phyloP scores from a whole-genome alignment of 257 asterid genomes.

The Scutellaria barbata region DNA sequence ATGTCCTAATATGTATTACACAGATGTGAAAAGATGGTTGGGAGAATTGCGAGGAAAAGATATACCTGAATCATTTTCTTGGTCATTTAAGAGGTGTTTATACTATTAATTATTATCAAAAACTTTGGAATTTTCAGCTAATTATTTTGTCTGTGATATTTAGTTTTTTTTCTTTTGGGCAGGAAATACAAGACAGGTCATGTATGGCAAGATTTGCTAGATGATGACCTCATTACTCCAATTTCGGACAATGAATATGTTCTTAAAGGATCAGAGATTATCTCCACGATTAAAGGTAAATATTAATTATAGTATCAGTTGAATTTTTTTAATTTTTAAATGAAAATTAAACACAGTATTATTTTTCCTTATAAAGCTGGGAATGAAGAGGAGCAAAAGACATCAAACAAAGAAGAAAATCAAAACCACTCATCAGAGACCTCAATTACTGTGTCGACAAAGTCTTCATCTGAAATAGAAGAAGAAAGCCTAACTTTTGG shows the following conservation, averaged over 20 bases:
- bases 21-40: slow-evolving; percentile 93
- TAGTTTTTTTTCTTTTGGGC: neutral
- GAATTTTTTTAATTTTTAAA: neutral
- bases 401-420: slow-evolving; percentile 36
- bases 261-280: slow-evolving; percentile 82
- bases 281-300: slow-evolving; percentile 51
- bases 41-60: slow-evolving; percentile 83
- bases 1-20: neutral
- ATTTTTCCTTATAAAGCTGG: slow-evolving; percentile 26
- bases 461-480: slow-evolving; percentile 61
- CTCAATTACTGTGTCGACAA: slow-evolving; percentile 41
- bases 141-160: no score
- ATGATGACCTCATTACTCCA: slow-evolving; percentile 94
- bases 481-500: slow-evolving; percentile 60
- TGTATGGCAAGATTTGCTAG: slow-evolving; percentile 93
- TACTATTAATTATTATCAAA: neutral
- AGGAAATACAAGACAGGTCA: slow-evolving; percentile 82
- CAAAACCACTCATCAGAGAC: slow-evolving; percentile 45
- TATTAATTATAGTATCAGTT: neutral
- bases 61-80: slow-evolving; percentile 79
- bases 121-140: no score
- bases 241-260: slow-evolving; percentile 90
- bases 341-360: neutral
- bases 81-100: slow-evolving; percentile 89
- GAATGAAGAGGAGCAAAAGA: slow-evolving; percentile 39